Evolutionary conservation across 1,284 basidiomycete species (phyloP).

Genomic region (Chiua sp.): DNA sequence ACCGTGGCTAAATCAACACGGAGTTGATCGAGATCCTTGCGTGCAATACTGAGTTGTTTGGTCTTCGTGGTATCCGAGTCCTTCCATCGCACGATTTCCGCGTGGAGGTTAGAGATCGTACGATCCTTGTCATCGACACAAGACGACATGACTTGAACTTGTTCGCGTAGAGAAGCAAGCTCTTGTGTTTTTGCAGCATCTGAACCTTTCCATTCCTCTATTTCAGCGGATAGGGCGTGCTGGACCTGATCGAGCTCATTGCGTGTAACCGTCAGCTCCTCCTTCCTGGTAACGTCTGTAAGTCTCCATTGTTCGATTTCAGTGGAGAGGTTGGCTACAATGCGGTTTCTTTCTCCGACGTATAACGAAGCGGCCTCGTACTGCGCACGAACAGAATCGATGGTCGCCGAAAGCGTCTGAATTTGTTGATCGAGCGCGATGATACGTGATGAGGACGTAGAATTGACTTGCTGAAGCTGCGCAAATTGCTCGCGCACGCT

Average conservation of each 20-base stretch:
- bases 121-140: slow-evolving; percentile 5
- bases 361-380: background rate
- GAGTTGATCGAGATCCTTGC: slow-evolving; percentile 6
- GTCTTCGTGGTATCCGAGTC: background rate
- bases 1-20: background rate
- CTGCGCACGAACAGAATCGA: background rate
- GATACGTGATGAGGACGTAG: background rate
- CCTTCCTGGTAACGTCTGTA: background rate
- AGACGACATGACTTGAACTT: background rate
- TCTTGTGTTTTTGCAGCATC: background rate
- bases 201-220: background rate
- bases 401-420: background rate
- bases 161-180: background rate
- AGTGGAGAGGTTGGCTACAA: slow-evolving; percentile 1
- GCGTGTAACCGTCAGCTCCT: background rate
- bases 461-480: background rate
- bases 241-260: slow-evolving; percentile 3
- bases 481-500: background rate
- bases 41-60: background rate
- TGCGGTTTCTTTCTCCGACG: slow-evolving; percentile 5
- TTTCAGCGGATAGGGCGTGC: background rate
- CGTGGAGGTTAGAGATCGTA: background rate
- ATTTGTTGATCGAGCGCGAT: slow-evolving; percentile 1
- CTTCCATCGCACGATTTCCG: background rate
- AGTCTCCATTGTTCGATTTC: slow-evolving; percentile 5